A percentile compares a stretch with the other conserved stretches of the same genome.
phyloP scores from a whole-genome alignment of 306 rosid genomes.

The Quercus variabilis region DNA sequence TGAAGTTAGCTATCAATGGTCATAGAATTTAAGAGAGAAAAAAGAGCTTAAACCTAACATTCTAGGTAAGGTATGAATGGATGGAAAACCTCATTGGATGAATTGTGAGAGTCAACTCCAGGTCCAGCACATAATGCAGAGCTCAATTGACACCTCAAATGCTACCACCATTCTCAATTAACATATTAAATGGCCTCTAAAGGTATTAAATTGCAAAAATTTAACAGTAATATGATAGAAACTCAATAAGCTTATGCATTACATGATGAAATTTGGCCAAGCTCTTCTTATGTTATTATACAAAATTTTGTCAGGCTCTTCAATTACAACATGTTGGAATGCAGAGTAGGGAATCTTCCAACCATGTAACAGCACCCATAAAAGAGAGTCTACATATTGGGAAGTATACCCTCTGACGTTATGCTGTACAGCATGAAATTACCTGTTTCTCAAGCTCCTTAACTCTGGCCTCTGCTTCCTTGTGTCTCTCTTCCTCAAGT shows the following conservation, averaged over 20 bases:
- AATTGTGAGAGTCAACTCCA: neutral
- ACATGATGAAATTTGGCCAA: neutral
- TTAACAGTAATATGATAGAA: neutral
- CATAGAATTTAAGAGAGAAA: neutral
- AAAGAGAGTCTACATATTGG: neutral
- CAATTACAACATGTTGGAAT: neutral
- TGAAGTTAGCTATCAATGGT: neutral
- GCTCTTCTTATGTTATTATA: neutral
- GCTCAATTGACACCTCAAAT: constrained; percentile 4
- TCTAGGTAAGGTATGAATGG: neutral
- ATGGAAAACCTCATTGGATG: neutral
- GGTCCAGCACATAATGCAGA: constrained; percentile 4
- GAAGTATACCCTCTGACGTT: neutral
- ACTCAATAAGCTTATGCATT: neutral
- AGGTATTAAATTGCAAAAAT: constrained; percentile 1
- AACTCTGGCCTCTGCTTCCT: constrained; percentile 78
- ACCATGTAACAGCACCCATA: neutral
- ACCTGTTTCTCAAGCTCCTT: constrained; percentile 98
- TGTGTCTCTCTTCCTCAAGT: constrained; percentile 76
- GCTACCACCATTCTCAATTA: constrained; percentile 4
- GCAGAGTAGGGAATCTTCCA: neutral
- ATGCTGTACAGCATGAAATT: constrained; percentile 11
- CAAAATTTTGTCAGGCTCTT: neutral
- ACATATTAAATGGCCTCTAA: neutral
- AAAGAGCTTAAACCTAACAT: neutral